These are phyloP conservation scores for Tulasnella sp. DNA, from an alignment of 768 basidiomycete genomes.

Conservation along the genomic window DNA sequence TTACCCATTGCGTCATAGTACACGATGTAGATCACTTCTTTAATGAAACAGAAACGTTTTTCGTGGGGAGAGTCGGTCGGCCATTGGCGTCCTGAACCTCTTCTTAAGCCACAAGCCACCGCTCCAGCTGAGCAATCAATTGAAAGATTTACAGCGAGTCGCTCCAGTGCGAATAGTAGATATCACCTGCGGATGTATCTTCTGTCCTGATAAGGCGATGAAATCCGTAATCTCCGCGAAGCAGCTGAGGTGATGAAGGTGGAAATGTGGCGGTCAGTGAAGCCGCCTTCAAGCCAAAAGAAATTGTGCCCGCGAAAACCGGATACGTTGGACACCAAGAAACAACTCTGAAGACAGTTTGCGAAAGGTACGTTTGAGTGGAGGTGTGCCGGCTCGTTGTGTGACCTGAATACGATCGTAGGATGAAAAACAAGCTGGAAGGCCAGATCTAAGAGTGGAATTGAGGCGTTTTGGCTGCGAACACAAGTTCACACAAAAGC, in stretches of 20 bases:
- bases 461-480: too few species aligned
- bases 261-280: neutral
- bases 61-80: neutral
- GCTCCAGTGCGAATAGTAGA: neutral
- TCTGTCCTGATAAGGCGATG: neutral
- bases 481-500: too few species aligned
- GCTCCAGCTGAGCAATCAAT: neutral
- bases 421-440: too few species aligned
- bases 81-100: neutral
- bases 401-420: too few species aligned
- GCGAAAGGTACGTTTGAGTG: too few species aligned
- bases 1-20: neutral
- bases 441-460: too few species aligned
- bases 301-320: too few species aligned
- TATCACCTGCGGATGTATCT: neutral
- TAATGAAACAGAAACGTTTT: neutral
- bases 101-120: conserved; percentile 17
- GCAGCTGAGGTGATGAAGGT: neutral
- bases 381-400: too few species aligned
- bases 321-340: too few species aligned
- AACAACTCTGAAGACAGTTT: too few species aligned
- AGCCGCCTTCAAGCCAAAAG: too few species aligned
- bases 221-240: neutral
- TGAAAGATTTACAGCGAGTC: neutral
- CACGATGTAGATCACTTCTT: neutral